Evolutionary conservation across 352 stramenopile species (phyloP).

Genomic region (Pythium apleroticum): DNA sequence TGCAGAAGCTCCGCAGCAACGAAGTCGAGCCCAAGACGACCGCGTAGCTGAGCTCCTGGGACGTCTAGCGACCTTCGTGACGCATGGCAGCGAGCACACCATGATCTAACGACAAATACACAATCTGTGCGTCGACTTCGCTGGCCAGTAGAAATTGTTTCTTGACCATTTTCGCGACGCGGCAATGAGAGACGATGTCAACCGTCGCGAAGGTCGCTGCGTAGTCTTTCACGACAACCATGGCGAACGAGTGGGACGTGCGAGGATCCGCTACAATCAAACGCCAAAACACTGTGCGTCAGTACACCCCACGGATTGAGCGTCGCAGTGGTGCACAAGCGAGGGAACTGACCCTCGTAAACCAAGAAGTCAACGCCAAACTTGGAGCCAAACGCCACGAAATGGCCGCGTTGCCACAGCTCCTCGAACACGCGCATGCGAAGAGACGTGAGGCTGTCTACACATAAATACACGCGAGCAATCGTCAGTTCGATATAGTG

Average conservation of each 20-base stretch:
- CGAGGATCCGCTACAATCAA: constrained; percentile 37
- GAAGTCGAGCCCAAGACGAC: constrained; percentile 55
- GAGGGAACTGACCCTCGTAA: constrained; percentile 54
- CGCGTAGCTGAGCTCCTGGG: not conserved
- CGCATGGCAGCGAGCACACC: constrained; percentile 48
- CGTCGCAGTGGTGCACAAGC: not conserved
- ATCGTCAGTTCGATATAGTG: not conserved
- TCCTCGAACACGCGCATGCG: constrained; percentile 60
- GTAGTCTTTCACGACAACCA: constrained; percentile 56
- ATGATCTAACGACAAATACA: constrained; percentile 66
- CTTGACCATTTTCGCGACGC: constrained; percentile 75
- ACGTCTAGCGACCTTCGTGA: constrained; percentile 22
- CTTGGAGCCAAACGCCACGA: constrained; percentile 75
- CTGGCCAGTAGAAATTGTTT: constrained; percentile 61
- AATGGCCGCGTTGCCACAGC: constrained; percentile 63
- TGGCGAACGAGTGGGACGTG: constrained; percentile 42
- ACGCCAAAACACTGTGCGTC: not conserved
- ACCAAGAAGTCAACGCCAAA: constrained; percentile 83
- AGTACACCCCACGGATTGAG: not conserved
- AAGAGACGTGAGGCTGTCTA: constrained; percentile 12
- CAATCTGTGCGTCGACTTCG: constrained; percentile 31
- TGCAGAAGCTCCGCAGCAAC: constrained; percentile 73
- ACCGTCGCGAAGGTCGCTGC: constrained; percentile 43
- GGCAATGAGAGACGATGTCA: constrained; percentile 62
- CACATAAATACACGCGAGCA: constrained; percentile 6